Evolutionary conservation across 2,329 filamentous ascomycete species (phyloP).

Genomic region (Cercospora sesami): DNA sequence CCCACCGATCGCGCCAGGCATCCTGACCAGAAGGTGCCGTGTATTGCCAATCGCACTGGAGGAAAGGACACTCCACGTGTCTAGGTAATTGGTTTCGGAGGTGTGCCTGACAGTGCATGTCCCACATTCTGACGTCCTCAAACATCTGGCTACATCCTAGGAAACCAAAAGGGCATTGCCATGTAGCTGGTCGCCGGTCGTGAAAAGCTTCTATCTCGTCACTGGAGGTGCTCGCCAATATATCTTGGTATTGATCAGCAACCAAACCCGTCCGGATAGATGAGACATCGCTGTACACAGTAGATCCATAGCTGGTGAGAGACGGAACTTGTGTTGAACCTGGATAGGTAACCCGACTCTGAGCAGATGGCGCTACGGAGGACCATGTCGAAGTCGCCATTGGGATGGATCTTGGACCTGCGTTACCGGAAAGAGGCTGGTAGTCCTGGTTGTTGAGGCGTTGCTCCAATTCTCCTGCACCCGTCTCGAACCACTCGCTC

Average conservation of each 20-base stretch:
- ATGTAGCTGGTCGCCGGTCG: background rate
- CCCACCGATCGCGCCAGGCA: slow-evolving; percentile 23
- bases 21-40: slow-evolving; percentile 13
- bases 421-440: background rate
- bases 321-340: slow-evolving; percentile 11
- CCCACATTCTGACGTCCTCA: slow-evolving; percentile 17
- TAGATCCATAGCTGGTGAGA: slow-evolving; percentile 10
- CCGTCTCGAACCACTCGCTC: slow-evolving; percentile 11
- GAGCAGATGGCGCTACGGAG: slow-evolving; percentile 4
- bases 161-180: slow-evolving; percentile 26
- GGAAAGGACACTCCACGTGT: slow-evolving; percentile 24
- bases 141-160: slow-evolving; percentile 23
- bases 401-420: background rate
- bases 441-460: background rate
- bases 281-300: background rate
- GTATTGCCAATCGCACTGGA: slow-evolving; percentile 15
- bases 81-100: slow-evolving; percentile 22
- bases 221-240: background rate
- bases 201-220: background rate
- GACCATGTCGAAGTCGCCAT: slow-evolving; percentile 10
- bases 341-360: background rate
- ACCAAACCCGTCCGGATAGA: background rate
- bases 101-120: slow-evolving; percentile 25
- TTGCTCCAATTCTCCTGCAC: background rate
- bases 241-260: background rate